phyloP scores from a whole-genome alignment of 192 early-diverging fungal genomes.

The Tieghemiomyces parasiticus region DNA sequence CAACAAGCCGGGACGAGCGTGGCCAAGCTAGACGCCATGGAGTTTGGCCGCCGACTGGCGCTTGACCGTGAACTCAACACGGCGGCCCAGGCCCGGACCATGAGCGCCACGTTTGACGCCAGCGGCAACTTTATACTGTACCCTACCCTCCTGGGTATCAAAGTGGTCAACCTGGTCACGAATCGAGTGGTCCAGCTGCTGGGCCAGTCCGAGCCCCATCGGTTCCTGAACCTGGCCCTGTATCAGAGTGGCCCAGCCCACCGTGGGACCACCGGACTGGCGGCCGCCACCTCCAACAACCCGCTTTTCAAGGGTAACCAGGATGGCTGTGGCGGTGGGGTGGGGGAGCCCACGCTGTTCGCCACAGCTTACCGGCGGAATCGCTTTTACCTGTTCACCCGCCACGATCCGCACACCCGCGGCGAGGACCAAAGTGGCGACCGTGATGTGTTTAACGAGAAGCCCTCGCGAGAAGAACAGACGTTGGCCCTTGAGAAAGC shows the following conservation, averaged over 20 bases:
- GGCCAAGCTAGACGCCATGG: constrained; percentile 88
- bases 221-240: constrained; percentile 78
- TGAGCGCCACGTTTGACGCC: constrained; percentile 87
- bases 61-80: constrained; percentile 77
- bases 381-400: constrained; percentile 88
- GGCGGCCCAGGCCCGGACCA: constrained; percentile 38
- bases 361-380: constrained; percentile 83
- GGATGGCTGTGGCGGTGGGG: too few species aligned
- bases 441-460: constrained; percentile 96
- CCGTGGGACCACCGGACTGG: constrained; percentile 17
- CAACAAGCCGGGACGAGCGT: constrained; percentile 55
- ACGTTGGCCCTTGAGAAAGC: constrained; percentile 59
- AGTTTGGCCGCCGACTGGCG: constrained; percentile 87
- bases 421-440: constrained; percentile 35
- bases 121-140: constrained; percentile 79
- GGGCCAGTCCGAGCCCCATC: constrained; percentile 81
- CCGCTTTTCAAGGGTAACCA: constrained; percentile 49
- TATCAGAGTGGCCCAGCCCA: constrained; percentile 53
- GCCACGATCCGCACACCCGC: constrained; percentile 54
- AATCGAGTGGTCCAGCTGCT: constrained; percentile 74
- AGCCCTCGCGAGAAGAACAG: constrained; percentile 90
- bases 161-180: constrained; percentile 72
- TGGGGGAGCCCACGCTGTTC: constrained; percentile 88
- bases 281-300: constrained; percentile 80
- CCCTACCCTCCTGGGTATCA: constrained; percentile 89